Base-by-base conservation (phyloP, 352 stramenopile genomes). In the Pythium volutum region DNA sequence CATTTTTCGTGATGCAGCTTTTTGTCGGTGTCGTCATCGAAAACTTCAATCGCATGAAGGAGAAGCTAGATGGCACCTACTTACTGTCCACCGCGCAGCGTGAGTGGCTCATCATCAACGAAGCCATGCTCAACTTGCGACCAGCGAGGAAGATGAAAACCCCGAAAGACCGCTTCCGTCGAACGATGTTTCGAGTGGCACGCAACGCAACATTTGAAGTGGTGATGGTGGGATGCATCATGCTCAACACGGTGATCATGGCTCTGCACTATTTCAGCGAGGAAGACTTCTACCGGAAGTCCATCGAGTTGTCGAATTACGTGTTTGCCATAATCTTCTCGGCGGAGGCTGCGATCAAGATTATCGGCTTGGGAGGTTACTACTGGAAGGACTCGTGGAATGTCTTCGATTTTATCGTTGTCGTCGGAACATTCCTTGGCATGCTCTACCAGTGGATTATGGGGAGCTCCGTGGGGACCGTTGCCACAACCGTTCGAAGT, bases 1-100 rank as follows among this genome's bases (percentile, higher is more conserved):
- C 79, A 3, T 97, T 97, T 57, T 97, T 98, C 62, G 77, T 97
- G 5, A 89, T 97, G 71, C 88, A 98, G 33, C 73, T 97, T 1
- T 98, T 98, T 62, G 85, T 97, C 14, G 93, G 90, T 33, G 89
- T 97, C n/a, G 82, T 97, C n/a, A 93, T 97, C 42, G 89, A 97
- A 43, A 96, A 96, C 54, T 98, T 97, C 55, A 94, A 95, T 51
- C 72, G 69, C 10, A 87, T 88, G 80, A 87, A 87, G 39, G 74
- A 85, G 38, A 81, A 79, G 16, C 48, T 89, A 0, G 80, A 84
- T 16, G 76, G 73, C 8, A 86, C 76, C 0, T 85, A 77, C 41
- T 58, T 95, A n/a, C 75, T 96, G 18, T 90, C 86, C 2, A 70
- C 73, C 18, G 74, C 79, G 10, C 85, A 96, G 53, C 72, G 86